A percentile compares a stretch with the other conserved stretches of the same genome.
Conservation (phyloP, 2,329 filamentous ascomycete species). For the Talaromyces atroroseus region DNA sequence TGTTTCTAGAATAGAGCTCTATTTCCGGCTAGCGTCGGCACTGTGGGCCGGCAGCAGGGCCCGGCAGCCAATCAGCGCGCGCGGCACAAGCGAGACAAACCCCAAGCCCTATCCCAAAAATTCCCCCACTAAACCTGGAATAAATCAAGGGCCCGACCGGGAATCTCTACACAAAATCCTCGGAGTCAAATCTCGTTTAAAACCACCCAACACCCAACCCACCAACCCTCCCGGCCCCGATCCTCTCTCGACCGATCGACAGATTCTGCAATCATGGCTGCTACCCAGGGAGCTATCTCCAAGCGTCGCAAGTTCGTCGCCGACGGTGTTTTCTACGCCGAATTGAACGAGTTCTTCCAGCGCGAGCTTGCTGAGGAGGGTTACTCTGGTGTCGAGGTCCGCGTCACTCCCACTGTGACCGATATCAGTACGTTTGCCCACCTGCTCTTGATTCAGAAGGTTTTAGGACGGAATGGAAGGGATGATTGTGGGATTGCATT, state of each 20-base stretch:
- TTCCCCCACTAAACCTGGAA: constrained; percentile 33
- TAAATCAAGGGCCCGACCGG: background rate
- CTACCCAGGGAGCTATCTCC: constrained; percentile 48
- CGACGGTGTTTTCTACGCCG: constrained; percentile 99
- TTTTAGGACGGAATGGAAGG: constrained; percentile 13
- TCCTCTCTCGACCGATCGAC: constrained; percentile 22
- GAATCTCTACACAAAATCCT: constrained; percentile 24
- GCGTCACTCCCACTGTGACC: constrained; percentile 98
- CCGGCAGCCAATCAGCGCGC: constrained; percentile 15
- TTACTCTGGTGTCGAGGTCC: constrained; percentile 99
- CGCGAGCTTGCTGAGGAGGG: constrained; percentile 99
- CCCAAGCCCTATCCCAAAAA: constrained; percentile 36
- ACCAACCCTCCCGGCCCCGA: constrained; percentile 30
- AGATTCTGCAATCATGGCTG: constrained; percentile 41
- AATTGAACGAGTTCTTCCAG: constrained; percentile 99
- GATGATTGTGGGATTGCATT: background rate
- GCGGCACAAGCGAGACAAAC: constrained; percentile 30
- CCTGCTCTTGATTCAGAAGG: constrained; percentile 12
- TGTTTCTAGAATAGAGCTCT: constrained; percentile 1
- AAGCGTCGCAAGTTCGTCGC: constrained; percentile 70
- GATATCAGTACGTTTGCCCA: constrained; percentile 68
- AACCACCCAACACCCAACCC: constrained; percentile 23
- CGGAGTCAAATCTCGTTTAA: constrained; percentile 17
- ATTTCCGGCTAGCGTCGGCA: background rate
- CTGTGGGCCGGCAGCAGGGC: background rate